Percentiles rank a stretch among this genome's conserved stretches.
Evolutionary conservation across 1,139 yeast species (phyloP).

Genomic region (Ogataea hybrid): DNA sequence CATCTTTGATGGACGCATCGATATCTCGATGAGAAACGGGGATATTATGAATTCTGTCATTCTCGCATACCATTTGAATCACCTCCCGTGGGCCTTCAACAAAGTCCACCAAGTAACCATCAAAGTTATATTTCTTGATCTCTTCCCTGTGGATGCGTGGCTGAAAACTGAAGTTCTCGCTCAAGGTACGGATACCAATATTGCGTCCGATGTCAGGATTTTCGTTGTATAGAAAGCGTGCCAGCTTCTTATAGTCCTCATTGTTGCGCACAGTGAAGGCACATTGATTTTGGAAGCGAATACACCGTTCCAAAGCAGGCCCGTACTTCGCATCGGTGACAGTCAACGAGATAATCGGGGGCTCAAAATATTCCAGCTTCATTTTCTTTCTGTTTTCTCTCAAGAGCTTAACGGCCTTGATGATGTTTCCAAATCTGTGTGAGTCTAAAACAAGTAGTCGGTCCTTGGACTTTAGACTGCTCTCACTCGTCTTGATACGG

Average conservation of each 20-base stretch:
- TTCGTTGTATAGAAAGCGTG: slow-evolving; percentile 39
- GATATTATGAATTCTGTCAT: slow-evolving; percentile 53
- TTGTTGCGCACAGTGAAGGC: slow-evolving; percentile 52
- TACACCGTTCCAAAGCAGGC: slow-evolving; percentile 54
- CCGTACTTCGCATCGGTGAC: slow-evolving; percentile 49
- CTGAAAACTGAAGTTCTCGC: slow-evolving; percentile 22
- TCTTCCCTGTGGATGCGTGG: slow-evolving; percentile 36
- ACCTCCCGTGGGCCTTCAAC: slow-evolving; percentile 76
- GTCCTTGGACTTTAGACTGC: slow-evolving; percentile 48
- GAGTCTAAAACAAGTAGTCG: slow-evolving; percentile 40
- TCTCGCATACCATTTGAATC: slow-evolving; percentile 67
- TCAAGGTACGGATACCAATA: slow-evolving; percentile 47
- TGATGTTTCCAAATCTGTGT: slow-evolving; percentile 29
- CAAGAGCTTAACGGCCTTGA: slow-evolving; percentile 40
- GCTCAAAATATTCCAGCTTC: slow-evolving; percentile 52
- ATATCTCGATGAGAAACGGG: slow-evolving; percentile 57
- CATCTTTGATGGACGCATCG: slow-evolving; percentile 40
- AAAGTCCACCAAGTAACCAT: slow-evolving; percentile 72
- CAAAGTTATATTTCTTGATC: slow-evolving; percentile 61
- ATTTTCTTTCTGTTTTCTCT: slow-evolving; percentile 37
- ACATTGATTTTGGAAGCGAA: slow-evolving; percentile 51
- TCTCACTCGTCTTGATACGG: slow-evolving; percentile 22
- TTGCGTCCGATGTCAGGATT: slow-evolving; percentile 31
- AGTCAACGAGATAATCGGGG: slow-evolving; percentile 70
- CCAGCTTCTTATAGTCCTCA: slow-evolving; percentile 44